Percentiles rank a stretch among this genome's conserved stretches.
Conservation (phyloP, 345 rosid genomes). For the Streptanthus diversifolius region DNA sequence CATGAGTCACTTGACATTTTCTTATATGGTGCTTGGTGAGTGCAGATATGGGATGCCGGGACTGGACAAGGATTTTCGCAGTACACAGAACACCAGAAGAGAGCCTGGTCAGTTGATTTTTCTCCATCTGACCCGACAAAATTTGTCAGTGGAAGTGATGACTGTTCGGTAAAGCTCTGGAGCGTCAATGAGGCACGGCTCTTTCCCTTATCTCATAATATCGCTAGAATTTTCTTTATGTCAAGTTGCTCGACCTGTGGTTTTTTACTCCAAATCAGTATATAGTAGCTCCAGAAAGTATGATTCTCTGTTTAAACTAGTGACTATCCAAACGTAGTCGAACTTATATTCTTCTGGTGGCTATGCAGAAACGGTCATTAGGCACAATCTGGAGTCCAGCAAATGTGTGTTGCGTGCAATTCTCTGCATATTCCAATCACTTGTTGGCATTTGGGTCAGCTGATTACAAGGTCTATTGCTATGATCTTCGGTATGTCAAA, state of each 20-base stretch:
- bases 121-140: constrained; percentile 71
- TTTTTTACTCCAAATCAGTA: background rate
- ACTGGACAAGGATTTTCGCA: constrained; percentile 71
- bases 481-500: constrained; percentile 67
- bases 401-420: constrained; percentile 83
- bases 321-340: background rate
- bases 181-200: constrained; percentile 62
- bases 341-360: constrained; percentile 13
- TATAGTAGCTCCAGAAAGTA: constrained; percentile 4
- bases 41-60: constrained; percentile 84
- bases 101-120: constrained; percentile 98
- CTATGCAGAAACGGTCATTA: constrained; percentile 64
- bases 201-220: constrained; percentile 9
- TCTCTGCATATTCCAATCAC: constrained; percentile 63
- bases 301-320: background rate
- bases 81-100: constrained; percentile 67
- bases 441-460: constrained; percentile 83
- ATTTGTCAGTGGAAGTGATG: constrained; percentile 94
- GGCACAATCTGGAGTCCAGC: constrained; percentile 68
- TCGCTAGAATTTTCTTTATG: background rate
- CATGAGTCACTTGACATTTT: constrained; percentile 20
- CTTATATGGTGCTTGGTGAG: constrained; percentile 36
- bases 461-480: constrained; percentile 73
- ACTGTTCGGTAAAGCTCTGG: constrained; percentile 86
- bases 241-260: background rate